Evolutionary conservation across 768 basidiomycete genomes (phyloP).

Genomic region (Auriscalpium orientale): DNA sequence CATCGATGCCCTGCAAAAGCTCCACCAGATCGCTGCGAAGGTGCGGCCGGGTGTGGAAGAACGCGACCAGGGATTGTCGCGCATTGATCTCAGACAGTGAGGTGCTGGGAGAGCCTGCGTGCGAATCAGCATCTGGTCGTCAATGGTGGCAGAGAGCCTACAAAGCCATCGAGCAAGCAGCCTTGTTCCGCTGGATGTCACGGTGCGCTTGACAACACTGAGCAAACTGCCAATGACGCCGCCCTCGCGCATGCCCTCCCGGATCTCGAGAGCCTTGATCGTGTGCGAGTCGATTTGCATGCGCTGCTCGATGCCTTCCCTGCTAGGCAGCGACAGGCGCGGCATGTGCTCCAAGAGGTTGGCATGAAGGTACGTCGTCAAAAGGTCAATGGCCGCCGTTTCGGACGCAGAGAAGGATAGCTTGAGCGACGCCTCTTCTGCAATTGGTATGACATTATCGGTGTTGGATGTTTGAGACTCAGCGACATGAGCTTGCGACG

Average conservation of each 20-base stretch:
- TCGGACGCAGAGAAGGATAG: conserved; percentile 33
- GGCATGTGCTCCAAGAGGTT: conserved; percentile 81
- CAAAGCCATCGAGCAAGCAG: conserved; percentile 72
- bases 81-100: conserved; percentile 63
- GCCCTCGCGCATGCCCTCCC: conserved; percentile 67
- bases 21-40: conserved; percentile 57
- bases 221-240: conserved; percentile 67
- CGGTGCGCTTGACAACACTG: conserved; percentile 67
- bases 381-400: conserved; percentile 46
- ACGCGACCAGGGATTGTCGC: conserved; percentile 70
- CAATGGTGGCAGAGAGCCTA: conserved; percentile 27
- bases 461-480: conserved; percentile 4
- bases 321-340: conserved; percentile 43
- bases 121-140: neutral
- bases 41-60: conserved; percentile 54
- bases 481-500: neutral
- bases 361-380: conserved; percentile 56
- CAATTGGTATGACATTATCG: conserved; percentile 10
- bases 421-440: neutral
- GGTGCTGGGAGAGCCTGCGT: conserved; percentile 73
- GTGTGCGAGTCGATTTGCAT: conserved; percentile 91
- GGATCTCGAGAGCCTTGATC: conserved; percentile 81
- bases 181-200: conserved; percentile 71
- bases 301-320: conserved; percentile 45
- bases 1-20: conserved; percentile 52